phyloP scores from a whole-genome alignment of 176 grass and related monocot genomes.

The Oropetium thomaeum region DNA sequence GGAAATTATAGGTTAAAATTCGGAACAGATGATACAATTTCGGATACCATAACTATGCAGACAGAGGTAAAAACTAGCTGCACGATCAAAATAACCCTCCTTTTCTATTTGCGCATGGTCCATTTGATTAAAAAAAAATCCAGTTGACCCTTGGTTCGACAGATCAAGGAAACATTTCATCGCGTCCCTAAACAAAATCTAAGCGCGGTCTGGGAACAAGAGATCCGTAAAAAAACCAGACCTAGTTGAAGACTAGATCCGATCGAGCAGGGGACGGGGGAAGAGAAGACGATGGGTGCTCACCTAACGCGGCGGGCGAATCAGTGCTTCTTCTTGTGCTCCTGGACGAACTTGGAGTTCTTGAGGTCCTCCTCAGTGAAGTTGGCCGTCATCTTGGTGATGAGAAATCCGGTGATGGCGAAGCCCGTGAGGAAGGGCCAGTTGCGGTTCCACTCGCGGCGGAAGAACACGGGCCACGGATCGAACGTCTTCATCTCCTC shows the following conservation, averaged over 20 bases:
- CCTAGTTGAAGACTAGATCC: background rate
- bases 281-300: background rate
- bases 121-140: background rate
- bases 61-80: background rate
- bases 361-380: conserved; percentile 80
- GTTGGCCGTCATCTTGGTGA: conserved; percentile 59
- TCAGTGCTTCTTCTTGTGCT: conserved; percentile 58
- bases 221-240: background rate
- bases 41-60: background rate
- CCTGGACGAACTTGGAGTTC: conserved; percentile 75
- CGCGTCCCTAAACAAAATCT: background rate
- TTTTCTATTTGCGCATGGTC: background rate
- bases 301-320: background rate
- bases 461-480: conserved; percentile 96
- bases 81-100: background rate
- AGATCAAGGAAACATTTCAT: background rate
- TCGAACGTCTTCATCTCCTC: conserved; percentile 66
- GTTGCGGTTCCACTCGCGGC: conserved; percentile 63
- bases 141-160: background rate
- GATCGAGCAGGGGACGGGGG: background rate
- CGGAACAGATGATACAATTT: background rate
- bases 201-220: background rate
- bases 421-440: conserved; percentile 88
- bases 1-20: background rate
- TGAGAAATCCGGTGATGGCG: conserved; percentile 61